Conservation (phyloP, 352 stramenopile species). For the Globisporangium echinulatum region DNA sequence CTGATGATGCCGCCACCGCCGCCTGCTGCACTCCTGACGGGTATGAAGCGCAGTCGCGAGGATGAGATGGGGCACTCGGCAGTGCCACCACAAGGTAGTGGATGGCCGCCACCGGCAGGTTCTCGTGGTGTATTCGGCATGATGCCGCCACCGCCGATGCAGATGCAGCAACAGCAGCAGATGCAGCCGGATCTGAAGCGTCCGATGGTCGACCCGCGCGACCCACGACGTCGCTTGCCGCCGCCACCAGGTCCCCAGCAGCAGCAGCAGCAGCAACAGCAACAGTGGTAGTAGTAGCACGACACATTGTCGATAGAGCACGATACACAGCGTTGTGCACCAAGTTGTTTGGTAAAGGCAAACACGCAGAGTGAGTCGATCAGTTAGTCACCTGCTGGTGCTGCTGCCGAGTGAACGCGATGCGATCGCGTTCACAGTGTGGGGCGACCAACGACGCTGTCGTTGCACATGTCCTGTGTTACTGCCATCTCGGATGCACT, state of each 20-base stretch:
- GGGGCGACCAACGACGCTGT: too few relatives aligned
- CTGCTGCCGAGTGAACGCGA: too few relatives aligned
- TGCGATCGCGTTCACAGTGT: too few relatives aligned
- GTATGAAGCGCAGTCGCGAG: conserved; percentile 13
- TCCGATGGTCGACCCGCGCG: conserved; percentile 6
- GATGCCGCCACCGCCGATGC: conserved; percentile 3
- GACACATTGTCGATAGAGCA: not conserved
- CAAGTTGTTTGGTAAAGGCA: too few relatives aligned
- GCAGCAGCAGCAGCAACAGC: not conserved
- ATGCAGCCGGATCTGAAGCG: conserved; percentile 12
- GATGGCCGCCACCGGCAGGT: conserved; percentile 9
- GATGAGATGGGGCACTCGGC: conserved; percentile 2
- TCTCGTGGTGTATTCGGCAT: conserved; percentile 1
- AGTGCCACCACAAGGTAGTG: not conserved
- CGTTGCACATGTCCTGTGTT: too few relatives aligned
- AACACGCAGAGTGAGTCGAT: too few relatives aligned
- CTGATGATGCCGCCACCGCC: conserved; percentile 13
- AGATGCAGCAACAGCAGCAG: conserved; percentile 4
- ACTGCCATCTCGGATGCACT: too few relatives aligned
- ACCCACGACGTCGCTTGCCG: conserved; percentile 8
- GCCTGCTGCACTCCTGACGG: conserved; percentile 11
- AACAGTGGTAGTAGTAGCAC: not conserved
- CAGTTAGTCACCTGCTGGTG: too few relatives aligned
- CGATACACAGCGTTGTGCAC: too few relatives aligned
- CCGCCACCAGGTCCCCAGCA: not conserved